Evolutionary conservation across 257 asterid species (phyloP).

Genomic region (Prunella vulgaris): DNA sequence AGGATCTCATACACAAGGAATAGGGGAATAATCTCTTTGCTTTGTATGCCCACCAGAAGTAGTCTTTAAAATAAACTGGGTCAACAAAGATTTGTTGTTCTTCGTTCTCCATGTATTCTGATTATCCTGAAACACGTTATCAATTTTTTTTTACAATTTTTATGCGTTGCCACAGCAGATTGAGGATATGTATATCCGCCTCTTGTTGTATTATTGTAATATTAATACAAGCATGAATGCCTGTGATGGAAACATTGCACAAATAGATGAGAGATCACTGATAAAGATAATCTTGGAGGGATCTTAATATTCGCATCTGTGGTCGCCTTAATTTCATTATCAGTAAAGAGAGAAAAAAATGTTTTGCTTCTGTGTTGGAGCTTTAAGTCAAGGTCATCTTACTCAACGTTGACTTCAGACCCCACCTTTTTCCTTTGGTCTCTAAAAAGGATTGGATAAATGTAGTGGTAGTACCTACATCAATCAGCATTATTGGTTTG

Average conservation of each 20-base stretch:
- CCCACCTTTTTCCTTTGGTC: slow-evolving; percentile 13
- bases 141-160: too few relatives aligned
- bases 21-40: too few relatives aligned
- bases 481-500: slow-evolving; percentile 8
- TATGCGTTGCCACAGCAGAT: too few relatives aligned
- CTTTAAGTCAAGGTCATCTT: slow-evolving; percentile 33
- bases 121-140: too few relatives aligned
- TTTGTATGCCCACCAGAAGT: too few relatives aligned
- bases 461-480: not conserved
- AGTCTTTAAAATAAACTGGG: too few relatives aligned
- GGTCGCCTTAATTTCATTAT: not conserved
- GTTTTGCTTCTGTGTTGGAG: not conserved
- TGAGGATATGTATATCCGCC: not conserved
- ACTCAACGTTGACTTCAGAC: slow-evolving; percentile 15
- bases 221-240: not conserved
- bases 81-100: too few relatives aligned
- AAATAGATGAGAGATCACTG: not conserved
- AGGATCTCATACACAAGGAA: too few relatives aligned
- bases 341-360: not conserved
- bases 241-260: not conserved
- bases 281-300: not conserved
- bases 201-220: not conserved
- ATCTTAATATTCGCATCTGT: not conserved
- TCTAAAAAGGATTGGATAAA: not conserved
- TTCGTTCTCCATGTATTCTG: too few relatives aligned